Percentiles rank a stretch among this genome's conserved stretches.
phyloP scores from a whole-genome alignment of 140 eudicot genomes.

The Ambrosia hybrid region DNA sequence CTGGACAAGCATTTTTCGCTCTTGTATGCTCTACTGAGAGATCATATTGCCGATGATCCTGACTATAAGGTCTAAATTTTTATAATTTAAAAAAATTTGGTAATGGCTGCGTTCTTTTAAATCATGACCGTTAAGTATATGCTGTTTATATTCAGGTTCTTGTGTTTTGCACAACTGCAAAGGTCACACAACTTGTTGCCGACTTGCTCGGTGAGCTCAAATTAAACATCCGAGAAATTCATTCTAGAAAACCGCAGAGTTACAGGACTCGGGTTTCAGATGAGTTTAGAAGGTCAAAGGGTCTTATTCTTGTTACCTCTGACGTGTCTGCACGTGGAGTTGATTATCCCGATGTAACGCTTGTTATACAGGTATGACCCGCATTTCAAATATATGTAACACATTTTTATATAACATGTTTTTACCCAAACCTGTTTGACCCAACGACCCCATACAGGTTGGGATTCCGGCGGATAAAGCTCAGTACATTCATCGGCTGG shows the following conservation, averaged over 20 bases:
- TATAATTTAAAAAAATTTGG: background rate
- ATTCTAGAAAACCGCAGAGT: conserved; percentile 94
- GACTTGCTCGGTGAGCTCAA: conserved; percentile 83
- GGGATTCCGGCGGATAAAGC: conserved; percentile 92
- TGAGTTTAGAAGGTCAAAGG: conserved; percentile 89
- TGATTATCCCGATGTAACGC: conserved; percentile 97
- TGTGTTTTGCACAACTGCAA: conserved; percentile 98
- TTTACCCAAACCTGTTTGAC: conserved; percentile 6
- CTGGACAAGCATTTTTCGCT: conserved; percentile 78
- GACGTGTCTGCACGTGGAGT: conserved; percentile 99
- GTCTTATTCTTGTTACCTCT: conserved; percentile 94
- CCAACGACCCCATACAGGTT: conserved; percentile 39
- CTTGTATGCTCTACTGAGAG: conserved; percentile 65
- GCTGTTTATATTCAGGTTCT: conserved; percentile 56
- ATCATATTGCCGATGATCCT: conserved; percentile 87
- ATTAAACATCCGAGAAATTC: conserved; percentile 89
- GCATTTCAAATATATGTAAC: background rate
- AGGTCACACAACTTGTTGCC: conserved; percentile 88
- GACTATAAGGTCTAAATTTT: conserved; percentile 66
- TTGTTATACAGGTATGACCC: conserved; percentile 78
- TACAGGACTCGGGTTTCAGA: conserved; percentile 92
- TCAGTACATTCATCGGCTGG: conserved; percentile 93
- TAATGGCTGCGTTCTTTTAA: background rate
- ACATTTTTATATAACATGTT: background rate
- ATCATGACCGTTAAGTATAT: background rate